Evolutionary conservation across 768 basidiomycete species (phyloP).

Genomic region (Tulasnella sp.): DNA sequence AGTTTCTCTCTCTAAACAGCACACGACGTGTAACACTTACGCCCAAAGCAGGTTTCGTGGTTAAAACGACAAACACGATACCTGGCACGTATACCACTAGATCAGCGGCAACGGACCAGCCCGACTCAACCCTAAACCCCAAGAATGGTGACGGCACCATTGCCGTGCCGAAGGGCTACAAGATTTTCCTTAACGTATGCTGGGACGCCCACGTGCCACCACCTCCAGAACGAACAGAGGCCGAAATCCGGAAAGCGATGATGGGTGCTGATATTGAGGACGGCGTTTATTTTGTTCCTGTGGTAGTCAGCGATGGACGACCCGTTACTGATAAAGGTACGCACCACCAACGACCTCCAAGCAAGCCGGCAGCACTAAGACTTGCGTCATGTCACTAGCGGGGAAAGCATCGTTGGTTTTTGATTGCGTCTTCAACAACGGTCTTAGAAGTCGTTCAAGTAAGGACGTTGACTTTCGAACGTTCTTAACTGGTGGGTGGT

Average conservation of each 20-base stretch:
- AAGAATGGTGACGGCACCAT: background rate
- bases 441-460: constrained; percentile 45
- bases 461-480: constrained; percentile 53
- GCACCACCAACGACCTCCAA: background rate
- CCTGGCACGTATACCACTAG: constrained; percentile 11
- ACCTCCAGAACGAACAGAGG: constrained; percentile 14
- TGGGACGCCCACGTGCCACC: constrained; percentile 15
- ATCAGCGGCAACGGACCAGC: background rate
- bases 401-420: constrained; percentile 59
- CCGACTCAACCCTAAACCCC: background rate
- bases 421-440: constrained; percentile 53
- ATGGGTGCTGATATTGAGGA: constrained; percentile 15
- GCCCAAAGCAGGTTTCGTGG: constrained; percentile 15
- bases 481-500: constrained; percentile 50
- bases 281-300: constrained; percentile 16
- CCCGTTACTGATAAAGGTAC: constrained; percentile 14
- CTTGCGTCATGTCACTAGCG: constrained; percentile 31
- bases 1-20: no score
- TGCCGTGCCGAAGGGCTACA: constrained; percentile 11
- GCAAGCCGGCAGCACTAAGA: background rate
- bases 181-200: constrained; percentile 17
- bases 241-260: constrained; percentile 19
- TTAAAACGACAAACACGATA: constrained; percentile 11
- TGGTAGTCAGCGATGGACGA: constrained; percentile 17
- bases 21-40: constrained; percentile 13